Evolutionary conservation across 768 basidiomycete species (phyloP).

Genomic region (Dentipellis fragilis): DNA sequence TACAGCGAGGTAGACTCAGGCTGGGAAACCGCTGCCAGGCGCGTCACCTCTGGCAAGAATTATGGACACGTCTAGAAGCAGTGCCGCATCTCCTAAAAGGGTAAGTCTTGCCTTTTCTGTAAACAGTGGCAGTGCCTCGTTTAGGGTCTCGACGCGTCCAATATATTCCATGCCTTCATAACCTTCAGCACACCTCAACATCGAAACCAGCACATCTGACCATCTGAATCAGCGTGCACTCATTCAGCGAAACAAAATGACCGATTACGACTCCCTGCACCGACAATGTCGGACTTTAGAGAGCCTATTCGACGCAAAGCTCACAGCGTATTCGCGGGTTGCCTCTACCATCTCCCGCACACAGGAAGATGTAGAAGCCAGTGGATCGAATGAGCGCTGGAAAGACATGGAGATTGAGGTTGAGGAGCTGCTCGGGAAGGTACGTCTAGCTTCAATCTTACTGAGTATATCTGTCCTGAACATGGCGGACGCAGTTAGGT

Average conservation of each 20-base stretch:
- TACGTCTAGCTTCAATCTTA: constrained; percentile 21
- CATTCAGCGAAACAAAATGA: constrained; percentile 31
- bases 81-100: neutral
- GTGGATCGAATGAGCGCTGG: constrained; percentile 62
- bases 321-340: constrained; percentile 84
- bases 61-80: too few relatives aligned
- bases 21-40: too few relatives aligned
- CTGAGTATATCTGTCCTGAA: constrained; percentile 8
- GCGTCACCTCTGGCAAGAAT: too few relatives aligned
- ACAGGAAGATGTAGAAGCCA: constrained; percentile 48
- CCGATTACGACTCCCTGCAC: constrained; percentile 81
- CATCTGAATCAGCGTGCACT: neutral
- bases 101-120: neutral
- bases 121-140: neutral
- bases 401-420: constrained; percentile 79
- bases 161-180: neutral
- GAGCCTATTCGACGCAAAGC: constrained; percentile 82
- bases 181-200: neutral
- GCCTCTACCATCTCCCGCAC: constrained; percentile 53
- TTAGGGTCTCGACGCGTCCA: neutral
- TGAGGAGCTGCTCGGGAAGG: constrained; percentile 81
- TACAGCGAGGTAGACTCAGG: too few relatives aligned
- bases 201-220: neutral
- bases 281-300: constrained; percentile 90
- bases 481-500: constrained; percentile 46